These are phyloP conservation scores for Mycena filopes DNA, from an alignment of 768 basidiomycete species.

Conservation along the genomic window DNA sequence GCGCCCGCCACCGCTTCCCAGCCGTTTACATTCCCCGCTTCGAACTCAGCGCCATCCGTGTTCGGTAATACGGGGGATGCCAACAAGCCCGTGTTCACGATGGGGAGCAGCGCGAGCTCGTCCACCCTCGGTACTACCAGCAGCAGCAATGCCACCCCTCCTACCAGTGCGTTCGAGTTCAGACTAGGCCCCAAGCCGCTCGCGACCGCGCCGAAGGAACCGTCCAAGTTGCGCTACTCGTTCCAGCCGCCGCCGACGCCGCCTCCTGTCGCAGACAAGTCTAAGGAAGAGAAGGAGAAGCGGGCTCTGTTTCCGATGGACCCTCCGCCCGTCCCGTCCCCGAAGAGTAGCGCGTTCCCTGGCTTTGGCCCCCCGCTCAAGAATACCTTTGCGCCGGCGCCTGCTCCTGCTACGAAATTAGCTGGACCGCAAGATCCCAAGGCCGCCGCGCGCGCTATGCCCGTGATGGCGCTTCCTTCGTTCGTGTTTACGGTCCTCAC, in stretches of 20 bases:
- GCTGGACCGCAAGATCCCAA: slow-evolving; percentile 37
- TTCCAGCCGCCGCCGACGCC: slow-evolving; percentile 43
- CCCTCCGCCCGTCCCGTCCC: slow-evolving; percentile 28
- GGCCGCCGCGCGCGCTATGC: slow-evolving; percentile 42
- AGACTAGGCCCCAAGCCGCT: slow-evolving; percentile 32
- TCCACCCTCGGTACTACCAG: not conserved
- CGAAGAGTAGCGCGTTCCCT: slow-evolving; percentile 21
- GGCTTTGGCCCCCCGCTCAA: not conserved
- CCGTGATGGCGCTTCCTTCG: slow-evolving; percentile 45
- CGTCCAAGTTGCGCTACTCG: slow-evolving; percentile 77
- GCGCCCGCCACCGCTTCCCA: not conserved
- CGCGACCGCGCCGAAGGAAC: slow-evolving; percentile 73
- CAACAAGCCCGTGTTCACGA: not conserved
- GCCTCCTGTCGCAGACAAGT: slow-evolving; percentile 31
- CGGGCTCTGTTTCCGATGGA: slow-evolving; percentile 17
- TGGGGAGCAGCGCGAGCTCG: slow-evolving; percentile 20
- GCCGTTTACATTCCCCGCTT: slow-evolving; percentile 1
- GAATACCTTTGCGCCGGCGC: not conserved
- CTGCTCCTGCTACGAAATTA: not conserved
- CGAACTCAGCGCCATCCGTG: slow-evolving; percentile 13
- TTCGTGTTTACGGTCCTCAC: slow-evolving; percentile 47
- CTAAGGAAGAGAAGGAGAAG: slow-evolving; percentile 10
- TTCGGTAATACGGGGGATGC: not conserved
- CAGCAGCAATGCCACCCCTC: not conserved
- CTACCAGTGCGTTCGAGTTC: slow-evolving; percentile 26